phyloP scores from a whole-genome alignment of 2,329 filamentous ascomycete genomes.

The Microsporum canis region DNA sequence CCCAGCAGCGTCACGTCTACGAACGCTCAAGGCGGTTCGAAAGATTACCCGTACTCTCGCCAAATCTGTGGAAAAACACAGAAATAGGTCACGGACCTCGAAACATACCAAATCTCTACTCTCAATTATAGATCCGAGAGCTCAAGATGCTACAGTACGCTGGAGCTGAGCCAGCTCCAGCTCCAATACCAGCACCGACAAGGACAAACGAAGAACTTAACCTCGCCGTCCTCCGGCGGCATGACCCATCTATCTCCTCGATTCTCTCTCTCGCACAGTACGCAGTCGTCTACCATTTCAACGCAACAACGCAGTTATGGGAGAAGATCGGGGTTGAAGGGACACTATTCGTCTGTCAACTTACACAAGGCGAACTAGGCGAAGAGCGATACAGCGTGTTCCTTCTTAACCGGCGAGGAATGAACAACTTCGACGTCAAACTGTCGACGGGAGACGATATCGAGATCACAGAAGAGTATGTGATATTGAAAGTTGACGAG shows the following conservation, averaged over 20 bases:
- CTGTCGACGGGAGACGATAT: conserved; percentile 48
- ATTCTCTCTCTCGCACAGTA: conserved; percentile 77
- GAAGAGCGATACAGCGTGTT: conserved; percentile 49
- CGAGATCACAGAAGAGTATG: conserved; percentile 52
- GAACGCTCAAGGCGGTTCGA: no score
- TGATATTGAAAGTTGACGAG: conserved; percentile 45
- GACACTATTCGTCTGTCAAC: conserved; percentile 73
- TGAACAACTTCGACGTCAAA: conserved; percentile 59
- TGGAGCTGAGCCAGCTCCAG: background rate
- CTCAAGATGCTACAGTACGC: background rate
- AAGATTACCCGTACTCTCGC: no score
- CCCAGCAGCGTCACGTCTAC: no score
- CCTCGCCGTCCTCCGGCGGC: conserved; percentile 67
- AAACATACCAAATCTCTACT: background rate
- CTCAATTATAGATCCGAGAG: background rate
- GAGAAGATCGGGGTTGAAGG: conserved; percentile 79
- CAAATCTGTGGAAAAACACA: no score
- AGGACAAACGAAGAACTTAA: conserved; percentile 81
- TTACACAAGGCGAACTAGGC: conserved; percentile 34
- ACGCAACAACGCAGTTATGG: conserved; percentile 55
- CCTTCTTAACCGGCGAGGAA: conserved; percentile 58
- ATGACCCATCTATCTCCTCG: conserved; percentile 59
- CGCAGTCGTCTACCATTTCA: conserved; percentile 75
- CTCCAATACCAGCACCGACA: conserved; percentile 31
- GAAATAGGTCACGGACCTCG: no score